Percentiles rank a stretch among this genome's conserved stretches.
phyloP scores from a whole-genome alignment of 495 filamentous ascomycete genomes.

The Bacidia rubella region DNA sequence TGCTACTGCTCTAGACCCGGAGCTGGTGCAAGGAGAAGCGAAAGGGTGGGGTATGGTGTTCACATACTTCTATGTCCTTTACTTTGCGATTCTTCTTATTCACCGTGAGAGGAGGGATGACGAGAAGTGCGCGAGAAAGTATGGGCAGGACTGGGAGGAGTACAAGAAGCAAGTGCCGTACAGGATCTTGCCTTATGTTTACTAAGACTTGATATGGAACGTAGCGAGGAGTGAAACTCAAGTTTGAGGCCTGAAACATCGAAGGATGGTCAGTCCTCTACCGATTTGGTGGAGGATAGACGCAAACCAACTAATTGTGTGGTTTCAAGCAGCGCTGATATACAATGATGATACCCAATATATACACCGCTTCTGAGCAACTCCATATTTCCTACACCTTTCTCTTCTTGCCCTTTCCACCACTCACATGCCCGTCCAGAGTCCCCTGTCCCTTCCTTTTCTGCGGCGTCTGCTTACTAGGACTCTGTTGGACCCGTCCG shows the following conservation, averaged over 20 bases:
- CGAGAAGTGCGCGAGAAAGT: constrained; percentile 82
- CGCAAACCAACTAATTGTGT: no score
- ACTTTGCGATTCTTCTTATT: constrained; percentile 79
- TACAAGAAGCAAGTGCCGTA: constrained; percentile 75
- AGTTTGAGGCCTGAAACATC: no score
- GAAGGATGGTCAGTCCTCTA: no score
- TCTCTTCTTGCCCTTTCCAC: constrained; percentile 16
- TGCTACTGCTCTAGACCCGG: constrained; percentile 23
- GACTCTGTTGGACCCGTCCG: constrained; percentile 6
- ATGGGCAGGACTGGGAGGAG: constrained; percentile 84
- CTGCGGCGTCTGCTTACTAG: constrained; percentile 9
- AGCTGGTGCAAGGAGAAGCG: constrained; percentile 57
- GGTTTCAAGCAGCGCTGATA: no score
- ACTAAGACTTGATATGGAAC: constrained; percentile 35
- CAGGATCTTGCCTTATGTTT: constrained; percentile 83
- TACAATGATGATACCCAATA: no score
- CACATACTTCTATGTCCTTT: constrained; percentile 91
- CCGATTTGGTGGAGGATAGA: no score
- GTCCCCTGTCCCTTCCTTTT: constrained; percentile 26
- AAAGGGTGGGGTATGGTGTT: constrained; percentile 72
- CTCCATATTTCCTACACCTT: background rate
- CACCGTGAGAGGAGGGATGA: constrained; percentile 90
- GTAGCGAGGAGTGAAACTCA: no score
- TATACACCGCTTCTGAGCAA: no score
- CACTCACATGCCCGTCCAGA: constrained; percentile 27